phyloP scores from a whole-genome alignment of 2,329 filamentous ascomycete species.

The Botrytis deweyae region DNA sequence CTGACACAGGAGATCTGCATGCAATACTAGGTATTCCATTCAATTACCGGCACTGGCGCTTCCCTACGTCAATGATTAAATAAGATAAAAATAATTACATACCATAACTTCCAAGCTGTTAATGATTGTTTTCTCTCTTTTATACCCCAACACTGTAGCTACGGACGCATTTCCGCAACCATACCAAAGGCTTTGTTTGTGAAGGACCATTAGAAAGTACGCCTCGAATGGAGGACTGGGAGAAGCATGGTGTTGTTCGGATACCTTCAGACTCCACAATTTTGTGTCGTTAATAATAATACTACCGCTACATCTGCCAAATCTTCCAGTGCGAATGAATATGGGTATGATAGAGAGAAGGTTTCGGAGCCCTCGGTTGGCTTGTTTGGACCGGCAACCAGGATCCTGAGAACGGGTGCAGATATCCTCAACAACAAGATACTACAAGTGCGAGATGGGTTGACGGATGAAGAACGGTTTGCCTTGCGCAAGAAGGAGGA shows the following conservation, averaged over 20 bases:
- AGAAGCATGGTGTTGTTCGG: conserved; percentile 36
- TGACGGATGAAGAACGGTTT: conserved; percentile 48
- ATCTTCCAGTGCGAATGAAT: neutral
- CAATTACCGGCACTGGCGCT: neutral
- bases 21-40: neutral
- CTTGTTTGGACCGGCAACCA: conserved; percentile 33
- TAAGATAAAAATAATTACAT: neutral
- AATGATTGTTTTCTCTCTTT: neutral
- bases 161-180: neutral
- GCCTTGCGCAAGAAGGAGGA: conserved; percentile 52
- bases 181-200: neutral
- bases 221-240: conserved; percentile 18
- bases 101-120: neutral
- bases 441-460: conserved; percentile 33
- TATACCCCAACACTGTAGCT: neutral
- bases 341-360: conserved; percentile 2
- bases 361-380: conserved; percentile 25
- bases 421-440: conserved; percentile 35
- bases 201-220: neutral
- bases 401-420: conserved; percentile 31
- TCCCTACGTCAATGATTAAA: neutral
- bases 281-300: conserved; percentile 29
- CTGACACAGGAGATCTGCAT: neutral
- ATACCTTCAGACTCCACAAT: conserved; percentile 30
- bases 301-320: conserved; percentile 9